Percentiles rank a stretch among this genome's conserved stretches.
These are phyloP conservation scores for Blyttiomyces sp. DNA, from an alignment of 371 early-diverging fungal genomes.

Conservation along the genomic window DNA sequence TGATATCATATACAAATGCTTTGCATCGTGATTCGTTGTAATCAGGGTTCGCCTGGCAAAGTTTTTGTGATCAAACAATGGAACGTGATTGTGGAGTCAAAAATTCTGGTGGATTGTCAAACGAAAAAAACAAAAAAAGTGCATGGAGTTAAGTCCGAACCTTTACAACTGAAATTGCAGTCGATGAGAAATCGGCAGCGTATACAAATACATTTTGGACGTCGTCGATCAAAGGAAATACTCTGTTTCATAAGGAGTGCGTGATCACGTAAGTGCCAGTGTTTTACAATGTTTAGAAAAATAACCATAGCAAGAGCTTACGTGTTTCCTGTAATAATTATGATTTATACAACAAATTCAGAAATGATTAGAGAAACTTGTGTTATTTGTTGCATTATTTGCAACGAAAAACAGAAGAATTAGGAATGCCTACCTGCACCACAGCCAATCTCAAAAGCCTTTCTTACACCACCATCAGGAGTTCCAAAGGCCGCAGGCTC, in stretches of 20 bases:
- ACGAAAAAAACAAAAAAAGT: too few relatives aligned
- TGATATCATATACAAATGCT: slow-evolving; percentile 52
- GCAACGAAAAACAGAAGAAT: neutral
- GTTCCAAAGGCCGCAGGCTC: slow-evolving; percentile 10
- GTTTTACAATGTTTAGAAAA: too few relatives aligned
- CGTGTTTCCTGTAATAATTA: too few relatives aligned
- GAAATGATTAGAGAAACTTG: too few relatives aligned
- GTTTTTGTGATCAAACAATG: neutral
- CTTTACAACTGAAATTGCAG: slow-evolving; percentile 61
- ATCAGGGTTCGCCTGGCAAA: slow-evolving; percentile 28
- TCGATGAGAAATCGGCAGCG: slow-evolving; percentile 62
- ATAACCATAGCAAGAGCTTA: too few relatives aligned
- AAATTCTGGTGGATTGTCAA: too few relatives aligned
- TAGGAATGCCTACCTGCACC: slow-evolving; percentile 50
- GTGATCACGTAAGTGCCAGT: too few relatives aligned
- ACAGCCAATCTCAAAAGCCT: slow-evolving; percentile 68
- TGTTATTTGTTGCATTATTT: too few relatives aligned
- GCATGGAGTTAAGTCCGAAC: too few relatives aligned
- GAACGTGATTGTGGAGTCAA: neutral
- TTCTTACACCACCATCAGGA: slow-evolving; percentile 3
- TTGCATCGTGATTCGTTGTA: slow-evolving; percentile 42
- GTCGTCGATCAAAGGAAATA: slow-evolving; percentile 62
- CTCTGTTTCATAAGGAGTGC: slow-evolving; percentile 48
- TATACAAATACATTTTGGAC: slow-evolving; percentile 50
- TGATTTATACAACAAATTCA: too few relatives aligned